Percentiles rank a stretch among this genome's conserved stretches.
phyloP scores from a whole-genome alignment of 148 eudicot species.

The Rhododendron ferrugineum region DNA sequence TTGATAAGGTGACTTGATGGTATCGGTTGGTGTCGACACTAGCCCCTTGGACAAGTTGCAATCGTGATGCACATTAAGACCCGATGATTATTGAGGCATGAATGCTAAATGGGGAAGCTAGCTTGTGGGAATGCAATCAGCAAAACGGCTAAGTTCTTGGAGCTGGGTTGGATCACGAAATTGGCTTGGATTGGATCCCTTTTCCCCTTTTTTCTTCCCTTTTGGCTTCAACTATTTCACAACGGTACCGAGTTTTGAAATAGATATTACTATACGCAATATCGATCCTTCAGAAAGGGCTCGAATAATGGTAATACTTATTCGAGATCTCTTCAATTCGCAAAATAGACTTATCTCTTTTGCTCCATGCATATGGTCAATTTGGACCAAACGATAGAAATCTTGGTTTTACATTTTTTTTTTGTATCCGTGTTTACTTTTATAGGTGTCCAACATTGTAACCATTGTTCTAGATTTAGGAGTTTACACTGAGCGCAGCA shows the following conservation, averaged over 20 bases:
- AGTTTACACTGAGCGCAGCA: neutral
- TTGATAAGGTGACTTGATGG: neutral
- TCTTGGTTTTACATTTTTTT: neutral
- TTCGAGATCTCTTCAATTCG: neutral
- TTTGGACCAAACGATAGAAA: no score
- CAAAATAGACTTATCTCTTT: neutral
- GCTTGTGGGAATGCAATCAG: neutral
- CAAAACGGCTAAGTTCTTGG: neutral
- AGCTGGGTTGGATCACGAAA: no score
- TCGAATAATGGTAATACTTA: no score
- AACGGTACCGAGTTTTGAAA: neutral
- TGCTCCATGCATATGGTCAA: neutral
- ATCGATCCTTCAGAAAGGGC: neutral
- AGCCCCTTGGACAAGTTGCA: neutral
- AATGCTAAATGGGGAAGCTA: neutral
- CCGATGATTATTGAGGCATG: neutral
- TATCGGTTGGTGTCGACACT: neutral
- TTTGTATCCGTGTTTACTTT: neutral
- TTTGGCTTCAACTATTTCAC: neutral
- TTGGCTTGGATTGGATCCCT: neutral
- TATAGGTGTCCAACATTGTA: neutral
- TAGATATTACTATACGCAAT: no score
- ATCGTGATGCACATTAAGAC: neutral
- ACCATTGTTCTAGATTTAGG: neutral
- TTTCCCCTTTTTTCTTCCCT: neutral